Percentiles rank a stretch among this genome's conserved stretches.
Evolutionary conservation across 1,284 basidiomycete species (phyloP).

Genomic region (Cryptococcus sp.): DNA sequence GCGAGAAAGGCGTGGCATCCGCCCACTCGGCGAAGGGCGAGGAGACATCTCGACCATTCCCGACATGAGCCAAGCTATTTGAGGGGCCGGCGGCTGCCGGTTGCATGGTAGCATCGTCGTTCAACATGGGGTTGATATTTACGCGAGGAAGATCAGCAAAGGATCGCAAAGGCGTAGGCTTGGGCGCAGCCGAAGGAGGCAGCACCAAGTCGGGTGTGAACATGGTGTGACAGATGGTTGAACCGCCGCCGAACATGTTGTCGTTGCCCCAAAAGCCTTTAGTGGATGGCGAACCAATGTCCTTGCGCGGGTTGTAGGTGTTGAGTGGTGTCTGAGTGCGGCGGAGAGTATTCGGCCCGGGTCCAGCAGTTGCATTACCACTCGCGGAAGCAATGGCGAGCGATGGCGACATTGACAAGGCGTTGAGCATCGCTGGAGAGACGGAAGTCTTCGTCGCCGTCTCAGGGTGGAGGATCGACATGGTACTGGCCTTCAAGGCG

Average conservation of each 20-base stretch:
- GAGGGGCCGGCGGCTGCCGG: slow-evolving; percentile 11
- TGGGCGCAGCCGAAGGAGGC: slow-evolving; percentile 44
- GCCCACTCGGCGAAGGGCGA: slow-evolving; percentile 64
- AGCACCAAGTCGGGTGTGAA: slow-evolving; percentile 65
- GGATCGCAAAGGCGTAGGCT: slow-evolving; percentile 28
- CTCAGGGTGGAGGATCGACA: slow-evolving; percentile 54
- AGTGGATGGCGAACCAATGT: slow-evolving; percentile 61
- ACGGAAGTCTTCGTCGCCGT: slow-evolving; percentile 37
- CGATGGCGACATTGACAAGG: slow-evolving; percentile 34
- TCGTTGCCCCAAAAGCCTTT: slow-evolving; percentile 66
- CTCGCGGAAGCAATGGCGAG: slow-evolving; percentile 21
- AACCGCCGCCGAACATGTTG: slow-evolving; percentile 61
- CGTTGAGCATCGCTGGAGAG: slow-evolving; percentile 47
- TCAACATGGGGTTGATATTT: slow-evolving; percentile 78
- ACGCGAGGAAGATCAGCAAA: slow-evolving; percentile 50
- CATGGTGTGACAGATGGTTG: slow-evolving; percentile 82
- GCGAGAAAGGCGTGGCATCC: slow-evolving; percentile 73
- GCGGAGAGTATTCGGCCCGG: slow-evolving; percentile 20
- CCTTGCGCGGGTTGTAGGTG: slow-evolving; percentile 79
- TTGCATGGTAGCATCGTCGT: slow-evolving; percentile 45
- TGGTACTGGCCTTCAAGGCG: slow-evolving; percentile 68
- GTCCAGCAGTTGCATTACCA: slow-evolving; percentile 24
- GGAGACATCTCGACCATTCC: slow-evolving; percentile 57
- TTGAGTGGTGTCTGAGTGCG: slow-evolving; percentile 26
- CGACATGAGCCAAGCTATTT: slow-evolving; percentile 31